Percentiles rank a stretch among this genome's conserved stretches.
Evolutionary conservation across 1,284 basidiomycete genomes (phyloP).

Genomic region (Trametes polyzona): DNA sequence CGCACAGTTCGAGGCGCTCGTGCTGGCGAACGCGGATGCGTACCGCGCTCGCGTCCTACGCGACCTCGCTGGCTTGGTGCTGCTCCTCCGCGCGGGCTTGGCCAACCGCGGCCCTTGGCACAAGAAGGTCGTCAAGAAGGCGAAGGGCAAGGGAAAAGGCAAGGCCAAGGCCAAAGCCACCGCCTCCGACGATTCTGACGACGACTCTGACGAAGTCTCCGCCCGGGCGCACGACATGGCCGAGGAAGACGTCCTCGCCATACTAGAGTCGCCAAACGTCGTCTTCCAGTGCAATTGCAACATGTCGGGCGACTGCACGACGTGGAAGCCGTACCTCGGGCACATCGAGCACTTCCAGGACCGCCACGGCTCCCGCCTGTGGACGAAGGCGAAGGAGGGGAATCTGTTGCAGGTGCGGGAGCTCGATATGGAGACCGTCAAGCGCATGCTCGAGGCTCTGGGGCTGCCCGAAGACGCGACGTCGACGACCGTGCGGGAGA

Average conservation of each 20-base stretch:
- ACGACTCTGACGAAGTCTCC: not conserved
- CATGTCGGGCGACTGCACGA: not conserved
- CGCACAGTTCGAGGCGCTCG: not conserved
- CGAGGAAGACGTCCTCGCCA: not conserved
- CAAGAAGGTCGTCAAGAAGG: not conserved
- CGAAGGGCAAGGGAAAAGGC: not conserved
- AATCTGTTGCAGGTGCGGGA: too few species aligned
- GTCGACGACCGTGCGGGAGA: too few species aligned
- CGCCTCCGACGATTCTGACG: not conserved
- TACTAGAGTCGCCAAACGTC: not conserved
- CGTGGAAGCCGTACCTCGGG: not conserved
- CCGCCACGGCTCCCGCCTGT: not conserved
- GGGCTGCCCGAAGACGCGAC: not conserved
- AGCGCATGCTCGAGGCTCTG: not conserved
- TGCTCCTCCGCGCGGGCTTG: not conserved
- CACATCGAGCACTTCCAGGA: conserved; percentile 11
- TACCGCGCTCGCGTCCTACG: not conserved
- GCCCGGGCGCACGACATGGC: too few species aligned
- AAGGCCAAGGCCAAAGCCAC: not conserved
- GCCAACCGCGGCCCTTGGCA: too few species aligned
- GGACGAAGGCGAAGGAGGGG: not conserved
- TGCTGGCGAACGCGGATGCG: not conserved
- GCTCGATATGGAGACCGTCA: too few species aligned
- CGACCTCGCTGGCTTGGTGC: not conserved
- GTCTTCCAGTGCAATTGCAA: not conserved